Base-by-base conservation (phyloP, 331 rosid genomes). In the Quercus lobata region DNA sequence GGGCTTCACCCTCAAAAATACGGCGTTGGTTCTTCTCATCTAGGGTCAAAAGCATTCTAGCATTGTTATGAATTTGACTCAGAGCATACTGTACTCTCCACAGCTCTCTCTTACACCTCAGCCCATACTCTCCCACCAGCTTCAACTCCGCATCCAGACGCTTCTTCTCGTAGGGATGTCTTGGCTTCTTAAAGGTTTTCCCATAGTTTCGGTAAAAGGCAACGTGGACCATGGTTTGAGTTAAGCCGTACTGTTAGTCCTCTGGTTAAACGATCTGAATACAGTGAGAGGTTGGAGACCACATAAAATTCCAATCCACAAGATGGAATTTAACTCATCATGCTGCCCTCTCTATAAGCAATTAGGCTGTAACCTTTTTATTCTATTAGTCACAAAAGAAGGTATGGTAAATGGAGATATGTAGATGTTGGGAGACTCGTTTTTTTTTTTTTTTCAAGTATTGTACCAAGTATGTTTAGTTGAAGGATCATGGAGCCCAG, bases 1-100 rank as follows among this genome's bases (percentile, higher is more conserved):
- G 88, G 22, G 88, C 88, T 27, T 85, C 79, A 21, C 83, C 88
- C 41, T 85, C 85, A 29, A 85, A 82, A 74, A 85, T 85, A 34
- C 78, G 55, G 24, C 86, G 86, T 32, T 82, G 80, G 74, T 85
- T 85, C 79, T 85, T 85, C 79, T 85, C 88, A 63, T 84, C 79
- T 5, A 81, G 81, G 9, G 85, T 79, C 54, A 82, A 57, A 75
- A 85, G 88, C 81, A 74, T 81, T 52, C 83, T 74, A 7, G 88
- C 86, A 18, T 69, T 74, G 72, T 81, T 81, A 35, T 81, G 81
- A 37, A 85, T 85, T 0, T 74, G 81, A 78, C 85, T 85, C 56
- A 85, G 63, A 0, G 72, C 81, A 49, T 78, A 81, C 70, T 81
- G 81, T 72, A 81, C 88, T 73, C 88, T 78, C 88, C 83, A 85